phyloP scores from a whole-genome alignment of 306 rosid genomes.

The Lagenaria siceraria region DNA sequence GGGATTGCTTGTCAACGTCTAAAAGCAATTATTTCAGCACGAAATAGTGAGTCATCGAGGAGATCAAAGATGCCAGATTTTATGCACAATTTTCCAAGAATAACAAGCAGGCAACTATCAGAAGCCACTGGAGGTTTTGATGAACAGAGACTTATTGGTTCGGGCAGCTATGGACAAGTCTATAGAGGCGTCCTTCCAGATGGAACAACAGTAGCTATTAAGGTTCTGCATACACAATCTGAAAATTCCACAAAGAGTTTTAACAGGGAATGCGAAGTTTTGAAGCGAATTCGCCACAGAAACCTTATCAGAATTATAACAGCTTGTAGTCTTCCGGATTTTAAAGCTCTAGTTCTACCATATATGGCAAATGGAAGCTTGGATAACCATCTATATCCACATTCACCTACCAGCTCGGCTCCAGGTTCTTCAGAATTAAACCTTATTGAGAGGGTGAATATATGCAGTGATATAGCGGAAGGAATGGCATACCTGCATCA shows the following conservation, averaged over 20 bases:
- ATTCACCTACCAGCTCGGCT: constrained; percentile 18
- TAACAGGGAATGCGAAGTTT: constrained; percentile 53
- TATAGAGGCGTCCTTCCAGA: constrained; percentile 45
- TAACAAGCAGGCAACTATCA: constrained; percentile 44
- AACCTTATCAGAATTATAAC: constrained; percentile 63
- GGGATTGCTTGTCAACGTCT: constrained; percentile 28
- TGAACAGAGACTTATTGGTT: constrained; percentile 38
- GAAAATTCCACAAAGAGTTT: constrained; percentile 54
- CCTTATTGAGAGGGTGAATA: constrained; percentile 47
- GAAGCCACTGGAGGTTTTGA: constrained; percentile 58
- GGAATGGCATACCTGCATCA: constrained; percentile 78
- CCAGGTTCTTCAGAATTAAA: constrained; percentile 39
- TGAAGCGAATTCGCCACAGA: constrained; percentile 61
- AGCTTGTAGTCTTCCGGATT: constrained; percentile 64
- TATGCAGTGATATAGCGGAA: constrained; percentile 72
- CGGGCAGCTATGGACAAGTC: constrained; percentile 54
- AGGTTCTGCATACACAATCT: constrained; percentile 49
- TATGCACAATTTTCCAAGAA: constrained; percentile 44
- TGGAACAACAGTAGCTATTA: constrained; percentile 41
- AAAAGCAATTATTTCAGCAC: constrained; percentile 19
- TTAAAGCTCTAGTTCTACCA: constrained; percentile 66
- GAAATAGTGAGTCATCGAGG: constrained; percentile 4
- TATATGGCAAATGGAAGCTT: constrained; percentile 70
- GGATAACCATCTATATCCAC: constrained; percentile 42
- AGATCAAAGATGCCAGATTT: constrained; percentile 29